Evolutionary conservation across 176 grass and related monocot genomes (phyloP).

Genomic region (Cymbopogon citratus): DNA sequence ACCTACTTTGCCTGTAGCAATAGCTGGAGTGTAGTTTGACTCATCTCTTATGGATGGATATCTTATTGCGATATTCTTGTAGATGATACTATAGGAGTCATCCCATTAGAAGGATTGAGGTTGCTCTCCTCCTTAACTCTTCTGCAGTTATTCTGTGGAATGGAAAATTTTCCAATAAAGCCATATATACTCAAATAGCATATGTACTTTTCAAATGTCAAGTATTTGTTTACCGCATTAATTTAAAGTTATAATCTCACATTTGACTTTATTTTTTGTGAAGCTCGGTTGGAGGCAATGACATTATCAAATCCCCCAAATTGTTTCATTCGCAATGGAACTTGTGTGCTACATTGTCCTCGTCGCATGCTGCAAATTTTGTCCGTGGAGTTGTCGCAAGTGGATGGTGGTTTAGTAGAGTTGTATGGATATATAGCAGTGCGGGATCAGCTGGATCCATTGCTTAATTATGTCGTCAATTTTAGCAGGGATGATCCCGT

Average conservation of each 20-base stretch:
- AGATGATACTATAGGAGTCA: neutral
- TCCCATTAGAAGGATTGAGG: neutral
- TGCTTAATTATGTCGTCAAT: constrained; percentile 18
- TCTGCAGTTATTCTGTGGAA: neutral
- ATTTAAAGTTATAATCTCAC: neutral
- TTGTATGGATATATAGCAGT: constrained; percentile 22
- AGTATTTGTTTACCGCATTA: neutral
- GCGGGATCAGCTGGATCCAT: neutral
- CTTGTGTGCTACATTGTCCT: neutral
- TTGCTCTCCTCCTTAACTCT: neutral
- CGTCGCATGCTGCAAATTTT: neutral
- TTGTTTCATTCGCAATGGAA: neutral
- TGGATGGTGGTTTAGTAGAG: constrained; percentile 8
- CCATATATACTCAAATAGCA: neutral
- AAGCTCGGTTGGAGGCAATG: constrained; percentile 22
- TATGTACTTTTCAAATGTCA: neutral
- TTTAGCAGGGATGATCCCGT: constrained; percentile 15
- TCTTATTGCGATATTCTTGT: neutral
- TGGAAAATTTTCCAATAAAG: neutral
- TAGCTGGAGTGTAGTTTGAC: neutral
- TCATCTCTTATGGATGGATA: neutral
- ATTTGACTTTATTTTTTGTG: neutral
- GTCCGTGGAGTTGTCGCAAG: no score
- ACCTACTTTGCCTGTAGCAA: neutral
- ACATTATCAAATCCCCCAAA: neutral